Conservation (phyloP, 1,284 basidiomycete species). For the Kalmanozyma brasiliensis region DNA sequence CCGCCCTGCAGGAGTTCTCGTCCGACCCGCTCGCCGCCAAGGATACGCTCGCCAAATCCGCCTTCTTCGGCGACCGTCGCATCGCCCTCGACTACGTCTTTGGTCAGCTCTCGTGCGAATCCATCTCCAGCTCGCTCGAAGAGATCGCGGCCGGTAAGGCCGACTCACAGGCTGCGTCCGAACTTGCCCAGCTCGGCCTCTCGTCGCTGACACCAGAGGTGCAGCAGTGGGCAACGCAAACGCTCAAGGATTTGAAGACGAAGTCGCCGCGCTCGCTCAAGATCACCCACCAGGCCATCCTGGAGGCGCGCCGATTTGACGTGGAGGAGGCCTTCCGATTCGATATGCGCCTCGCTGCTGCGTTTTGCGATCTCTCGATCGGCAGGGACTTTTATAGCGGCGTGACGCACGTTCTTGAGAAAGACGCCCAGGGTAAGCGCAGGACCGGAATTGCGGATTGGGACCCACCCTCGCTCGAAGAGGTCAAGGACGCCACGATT, state of each 20-base stretch:
- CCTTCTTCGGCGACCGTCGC: constrained; percentile 58
- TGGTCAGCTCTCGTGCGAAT: constrained; percentile 57
- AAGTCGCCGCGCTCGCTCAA: constrained; percentile 64
- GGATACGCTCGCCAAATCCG: constrained; percentile 42
- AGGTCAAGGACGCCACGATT: constrained; percentile 51
- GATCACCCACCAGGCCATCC: constrained; percentile 57
- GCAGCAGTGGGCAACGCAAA: constrained; percentile 51
- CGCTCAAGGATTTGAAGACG: constrained; percentile 51
- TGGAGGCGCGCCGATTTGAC: constrained; percentile 49
- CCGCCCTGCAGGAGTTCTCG: constrained; percentile 54
- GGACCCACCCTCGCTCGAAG: constrained; percentile 51
- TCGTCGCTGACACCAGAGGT: constrained; percentile 34
- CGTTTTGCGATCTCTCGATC: constrained; percentile 64
- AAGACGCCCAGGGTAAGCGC: constrained; percentile 62
- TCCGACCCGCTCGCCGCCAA: constrained; percentile 50
- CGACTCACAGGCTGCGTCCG: constrained; percentile 45
- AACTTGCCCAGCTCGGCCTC: constrained; percentile 44
- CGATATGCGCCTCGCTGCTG: constrained; percentile 65
- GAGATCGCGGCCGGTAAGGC: constrained; percentile 34
- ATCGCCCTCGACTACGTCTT: constrained; percentile 64
- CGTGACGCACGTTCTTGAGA: constrained; percentile 58
- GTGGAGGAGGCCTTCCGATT: constrained; percentile 58
- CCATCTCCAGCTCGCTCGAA: constrained; percentile 51
- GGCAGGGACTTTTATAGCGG: constrained; percentile 68
- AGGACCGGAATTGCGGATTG: constrained; percentile 53